Evolutionary conservation across 2,329 filamentous ascomycete genomes (phyloP).

Genomic region (Corynespora cassiicola): DNA sequence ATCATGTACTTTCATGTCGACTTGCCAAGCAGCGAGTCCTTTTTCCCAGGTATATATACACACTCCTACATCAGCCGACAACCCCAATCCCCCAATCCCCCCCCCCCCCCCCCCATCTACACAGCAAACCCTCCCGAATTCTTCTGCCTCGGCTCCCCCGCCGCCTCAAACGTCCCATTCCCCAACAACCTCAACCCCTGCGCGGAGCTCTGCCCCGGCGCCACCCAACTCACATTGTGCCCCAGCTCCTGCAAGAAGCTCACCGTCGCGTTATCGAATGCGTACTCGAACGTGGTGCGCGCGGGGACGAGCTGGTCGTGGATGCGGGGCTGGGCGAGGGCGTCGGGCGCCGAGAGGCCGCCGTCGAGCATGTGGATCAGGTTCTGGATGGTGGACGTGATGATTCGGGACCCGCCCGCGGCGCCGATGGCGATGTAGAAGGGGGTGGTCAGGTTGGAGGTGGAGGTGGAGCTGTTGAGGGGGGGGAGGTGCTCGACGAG

Average conservation of each 20-base stretch:
- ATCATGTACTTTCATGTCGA: too few relatives aligned
- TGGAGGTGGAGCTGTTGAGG: slow-evolving; percentile 63
- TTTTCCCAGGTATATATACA: too few relatives aligned
- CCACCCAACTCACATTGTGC: slow-evolving; percentile 75
- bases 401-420: slow-evolving; percentile 83
- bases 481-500: slow-evolving; percentile 72
- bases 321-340: slow-evolving; percentile 71
- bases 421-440: slow-evolving; percentile 76
- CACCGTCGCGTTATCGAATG: slow-evolving; percentile 70
- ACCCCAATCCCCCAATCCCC: too few relatives aligned
- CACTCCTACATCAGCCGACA: too few relatives aligned
- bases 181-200: slow-evolving; percentile 69
- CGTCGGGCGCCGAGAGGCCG: slow-evolving; percentile 64
- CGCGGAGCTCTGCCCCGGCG: slow-evolving; percentile 69
- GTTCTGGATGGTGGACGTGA: slow-evolving; percentile 77
- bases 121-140: slow-evolving; percentile 71
- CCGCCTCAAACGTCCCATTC: slow-evolving; percentile 79
- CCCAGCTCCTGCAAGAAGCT: slow-evolving; percentile 68
- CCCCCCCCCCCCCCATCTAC: slow-evolving; percentile 28
- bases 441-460: slow-evolving; percentile 23
- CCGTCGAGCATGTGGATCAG: slow-evolving; percentile 76
- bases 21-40: too few relatives aligned
- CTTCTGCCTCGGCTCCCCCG: slow-evolving; percentile 75
- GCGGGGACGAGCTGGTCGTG: slow-evolving; percentile 86
- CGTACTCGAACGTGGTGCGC: slow-evolving; percentile 69